These are phyloP conservation scores for Saitozyma podzolica DNA, from an alignment of 768 basidiomycete species.

Conservation along the genomic window DNA sequence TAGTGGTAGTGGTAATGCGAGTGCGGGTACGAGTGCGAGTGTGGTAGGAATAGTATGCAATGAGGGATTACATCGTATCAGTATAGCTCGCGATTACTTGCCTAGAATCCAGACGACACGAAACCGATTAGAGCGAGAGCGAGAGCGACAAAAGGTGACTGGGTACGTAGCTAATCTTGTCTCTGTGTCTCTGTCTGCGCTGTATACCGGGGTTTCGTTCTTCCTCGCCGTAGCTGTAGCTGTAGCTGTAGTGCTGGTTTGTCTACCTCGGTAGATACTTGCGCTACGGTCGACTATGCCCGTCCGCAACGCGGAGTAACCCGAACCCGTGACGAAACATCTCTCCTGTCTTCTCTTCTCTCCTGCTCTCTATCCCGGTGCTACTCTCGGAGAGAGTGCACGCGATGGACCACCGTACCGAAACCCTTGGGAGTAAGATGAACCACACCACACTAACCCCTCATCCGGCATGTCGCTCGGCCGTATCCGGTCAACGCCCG, in stretches of 20 bases:
- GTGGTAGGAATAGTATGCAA: no score
- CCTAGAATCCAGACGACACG: not conserved
- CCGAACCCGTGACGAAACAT: no score
- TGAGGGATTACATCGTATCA: no score
- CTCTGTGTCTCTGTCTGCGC: slow-evolving; percentile 8
- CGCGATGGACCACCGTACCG: not conserved
- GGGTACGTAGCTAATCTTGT: slow-evolving; percentile 68
- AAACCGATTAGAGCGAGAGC: not conserved
- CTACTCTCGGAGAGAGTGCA: no score
- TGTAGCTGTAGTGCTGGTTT: no score
- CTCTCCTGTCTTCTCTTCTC: no score
- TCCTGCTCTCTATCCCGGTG: no score
- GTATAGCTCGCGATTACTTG: not conserved
- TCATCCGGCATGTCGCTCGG: slow-evolving; percentile 92
- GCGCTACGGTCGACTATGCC: no score
- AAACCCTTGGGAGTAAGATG: slow-evolving; percentile 32
- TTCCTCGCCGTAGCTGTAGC: no score
- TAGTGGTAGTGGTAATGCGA: no score
- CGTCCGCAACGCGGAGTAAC: no score
- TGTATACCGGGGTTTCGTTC: not conserved
- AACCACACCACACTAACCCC: slow-evolving; percentile 74
- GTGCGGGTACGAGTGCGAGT: no score
- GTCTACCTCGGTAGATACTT: slow-evolving; percentile 1
- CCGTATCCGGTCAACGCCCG: not conserved
- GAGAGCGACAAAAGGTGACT: slow-evolving; percentile 47